phyloP scores from a whole-genome alignment of 75 land plant genomes.

The Adiantum capillusveneris region DNA sequence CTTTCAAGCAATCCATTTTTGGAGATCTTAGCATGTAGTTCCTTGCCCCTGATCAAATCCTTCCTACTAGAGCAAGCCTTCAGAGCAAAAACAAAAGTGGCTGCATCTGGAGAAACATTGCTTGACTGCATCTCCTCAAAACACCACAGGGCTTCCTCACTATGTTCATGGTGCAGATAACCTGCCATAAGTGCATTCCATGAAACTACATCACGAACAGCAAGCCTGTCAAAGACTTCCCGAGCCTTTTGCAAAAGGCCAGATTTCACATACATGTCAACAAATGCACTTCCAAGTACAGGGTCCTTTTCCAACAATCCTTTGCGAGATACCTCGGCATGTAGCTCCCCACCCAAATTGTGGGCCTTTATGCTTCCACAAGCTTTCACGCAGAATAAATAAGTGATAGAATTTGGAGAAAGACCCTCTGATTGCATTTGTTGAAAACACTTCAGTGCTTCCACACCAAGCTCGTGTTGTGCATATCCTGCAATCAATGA shows the following conservation, averaged over 20 bases:
- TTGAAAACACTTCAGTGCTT: constrained; percentile 6
- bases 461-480: constrained; percentile 33
- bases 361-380: background rate
- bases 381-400: background rate
- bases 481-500: constrained; percentile 56
- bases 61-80: constrained; percentile 30
- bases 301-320: constrained; percentile 26
- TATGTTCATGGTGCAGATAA: constrained; percentile 26
- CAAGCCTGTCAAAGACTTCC: constrained; percentile 22
- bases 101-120: constrained; percentile 23
- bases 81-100: constrained; percentile 36
- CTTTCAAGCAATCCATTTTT: constrained; percentile 18
- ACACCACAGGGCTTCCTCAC: constrained; percentile 27
- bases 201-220: constrained; percentile 38
- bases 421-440: too few relatives aligned
- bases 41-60: constrained; percentile 15
- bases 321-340: constrained; percentile 8
- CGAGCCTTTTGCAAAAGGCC: constrained; percentile 40
- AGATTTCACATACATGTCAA: constrained; percentile 51
- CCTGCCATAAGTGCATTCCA: constrained; percentile 51
- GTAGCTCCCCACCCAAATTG: constrained; percentile 37
- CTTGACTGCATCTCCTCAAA: constrained; percentile 24
- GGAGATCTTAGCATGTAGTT: constrained; percentile 36
- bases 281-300: constrained; percentile 34
- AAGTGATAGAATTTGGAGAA: too few relatives aligned